Percentiles rank a stretch among this genome's conserved stretches.
Evolutionary conservation across 1,284 basidiomycete species (phyloP).

Genomic region (Naganishia liquefaciens): DNA sequence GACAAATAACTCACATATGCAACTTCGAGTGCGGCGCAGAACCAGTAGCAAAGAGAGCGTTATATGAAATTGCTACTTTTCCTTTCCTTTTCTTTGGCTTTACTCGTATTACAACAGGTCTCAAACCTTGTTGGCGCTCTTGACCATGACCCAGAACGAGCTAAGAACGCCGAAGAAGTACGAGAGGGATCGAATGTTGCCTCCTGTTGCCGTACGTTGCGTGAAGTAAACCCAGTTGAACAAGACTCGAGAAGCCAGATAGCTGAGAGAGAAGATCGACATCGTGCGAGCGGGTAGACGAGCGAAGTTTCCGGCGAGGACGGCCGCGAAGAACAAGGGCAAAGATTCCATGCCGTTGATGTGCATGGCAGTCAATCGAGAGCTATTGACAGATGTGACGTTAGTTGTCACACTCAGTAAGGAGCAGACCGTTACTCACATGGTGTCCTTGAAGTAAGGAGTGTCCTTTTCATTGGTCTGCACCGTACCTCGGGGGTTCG

Average conservation of each 20-base stretch:
- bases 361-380: slow-evolving; percentile 34
- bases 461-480: slow-evolving; percentile 18
- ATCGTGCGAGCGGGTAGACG: slow-evolving; percentile 36
- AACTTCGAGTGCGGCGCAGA: too few relatives aligned
- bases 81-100: neutral
- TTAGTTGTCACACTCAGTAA: neutral
- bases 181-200: slow-evolving; percentile 23
- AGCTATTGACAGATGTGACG: neutral
- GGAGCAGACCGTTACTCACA: slow-evolving; percentile 10
- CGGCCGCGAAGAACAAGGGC: slow-evolving; percentile 36
- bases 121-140: slow-evolving; percentile 33
- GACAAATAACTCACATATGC: neutral
- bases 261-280: slow-evolving; percentile 34
- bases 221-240: slow-evolving; percentile 36
- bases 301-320: slow-evolving; percentile 38
- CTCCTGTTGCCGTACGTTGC: slow-evolving; percentile 9
- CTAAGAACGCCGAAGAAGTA: slow-evolving; percentile 24
- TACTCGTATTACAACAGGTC: slow-evolving; percentile 21
- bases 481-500: slow-evolving; percentile 27
- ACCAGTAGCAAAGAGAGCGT: neutral
- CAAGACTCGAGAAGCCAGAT: slow-evolving; percentile 33
- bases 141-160: slow-evolving; percentile 28
- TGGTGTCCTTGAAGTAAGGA: slow-evolving; percentile 28
- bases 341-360: slow-evolving; percentile 36
- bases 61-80: neutral